These are phyloP conservation scores for Neurospora sp. DNA, from an alignment of 495 filamentous ascomycete species.

Conservation along the genomic window DNA sequence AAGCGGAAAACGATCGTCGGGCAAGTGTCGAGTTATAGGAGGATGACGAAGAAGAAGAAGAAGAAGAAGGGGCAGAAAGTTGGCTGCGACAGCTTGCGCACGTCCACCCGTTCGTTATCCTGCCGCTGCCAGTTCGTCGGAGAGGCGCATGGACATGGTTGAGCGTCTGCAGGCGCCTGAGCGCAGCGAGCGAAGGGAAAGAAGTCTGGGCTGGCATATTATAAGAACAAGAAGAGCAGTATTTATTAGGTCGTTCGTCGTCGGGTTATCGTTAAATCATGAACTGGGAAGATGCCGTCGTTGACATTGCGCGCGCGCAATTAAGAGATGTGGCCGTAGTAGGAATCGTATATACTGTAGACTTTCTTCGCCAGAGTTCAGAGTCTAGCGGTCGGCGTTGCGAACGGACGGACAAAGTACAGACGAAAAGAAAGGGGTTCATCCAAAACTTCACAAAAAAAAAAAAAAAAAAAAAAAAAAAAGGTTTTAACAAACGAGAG, in stretches of 20 bases:
- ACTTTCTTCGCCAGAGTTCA: background rate
- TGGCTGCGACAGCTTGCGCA: slow-evolving; percentile 35
- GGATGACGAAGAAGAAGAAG: background rate
- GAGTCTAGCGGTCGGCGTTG: background rate
- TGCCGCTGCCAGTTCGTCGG: slow-evolving; percentile 11
- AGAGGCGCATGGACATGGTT: slow-evolving; percentile 13
- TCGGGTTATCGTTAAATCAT: background rate
- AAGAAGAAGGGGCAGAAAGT: slow-evolving; percentile 1
- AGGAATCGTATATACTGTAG: background rate
- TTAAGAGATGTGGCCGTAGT: background rate
- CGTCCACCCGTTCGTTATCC: slow-evolving; percentile 19
- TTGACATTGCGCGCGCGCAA: background rate
- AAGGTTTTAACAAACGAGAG: background rate
- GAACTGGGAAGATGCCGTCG: background rate
- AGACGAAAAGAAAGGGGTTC: background rate
- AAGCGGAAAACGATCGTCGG: slow-evolving; percentile 14
- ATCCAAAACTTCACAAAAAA: background rate
- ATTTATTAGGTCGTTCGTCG: background rate
- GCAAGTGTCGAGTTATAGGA: slow-evolving; percentile 7
- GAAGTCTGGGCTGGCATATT: background rate
- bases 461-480: background rate
- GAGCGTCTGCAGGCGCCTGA: background rate
- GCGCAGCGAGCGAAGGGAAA: background rate
- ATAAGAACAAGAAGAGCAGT: background rate
- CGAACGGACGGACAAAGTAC: background rate